Percentiles rank a stretch among this genome's conserved stretches.
These are phyloP conservation scores for Pseudocercospora fuligena DNA, from an alignment of 2,329 filamentous ascomycete genomes.

Conservation along the genomic window DNA sequence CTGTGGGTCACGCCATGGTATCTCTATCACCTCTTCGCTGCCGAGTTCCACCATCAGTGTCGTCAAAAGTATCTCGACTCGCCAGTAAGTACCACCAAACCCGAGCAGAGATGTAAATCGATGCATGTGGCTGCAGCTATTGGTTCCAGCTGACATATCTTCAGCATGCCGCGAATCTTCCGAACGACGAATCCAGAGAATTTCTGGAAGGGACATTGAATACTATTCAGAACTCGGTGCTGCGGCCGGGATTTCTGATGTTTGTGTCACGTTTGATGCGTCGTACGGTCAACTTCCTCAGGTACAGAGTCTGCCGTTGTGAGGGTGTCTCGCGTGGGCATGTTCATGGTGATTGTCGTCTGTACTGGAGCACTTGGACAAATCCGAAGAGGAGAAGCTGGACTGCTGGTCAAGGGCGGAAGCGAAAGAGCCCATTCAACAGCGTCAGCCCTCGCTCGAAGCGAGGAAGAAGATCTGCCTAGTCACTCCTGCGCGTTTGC, in stretches of 20 bases:
- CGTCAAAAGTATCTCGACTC: background rate
- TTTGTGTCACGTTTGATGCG: background rate
- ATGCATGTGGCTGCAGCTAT: background rate
- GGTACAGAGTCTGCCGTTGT: background rate
- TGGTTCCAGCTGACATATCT: background rate
- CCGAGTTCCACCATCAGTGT: background rate
- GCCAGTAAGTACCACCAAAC: background rate
- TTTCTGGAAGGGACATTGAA: background rate
- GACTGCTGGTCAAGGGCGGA: background rate
- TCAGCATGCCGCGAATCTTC: background rate
- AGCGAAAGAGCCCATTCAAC: background rate
- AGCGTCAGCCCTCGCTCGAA: background rate
- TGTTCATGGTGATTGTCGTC: background rate
- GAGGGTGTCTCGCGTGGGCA: background rate
- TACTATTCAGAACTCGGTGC: background rate
- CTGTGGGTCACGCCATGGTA: background rate
- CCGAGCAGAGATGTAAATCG: background rate
- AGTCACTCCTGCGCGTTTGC: background rate
- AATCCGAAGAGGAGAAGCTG: background rate
- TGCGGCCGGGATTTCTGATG: background rate
- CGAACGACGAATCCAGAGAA: too few relatives aligned
- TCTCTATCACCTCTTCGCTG: background rate
- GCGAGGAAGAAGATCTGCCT: background rate
- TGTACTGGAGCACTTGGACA: background rate
- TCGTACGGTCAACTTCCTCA: background rate